Evolutionary conservation across 306 rosid genomes (phyloP).

Genomic region (Boehmeria nivea): DNA sequence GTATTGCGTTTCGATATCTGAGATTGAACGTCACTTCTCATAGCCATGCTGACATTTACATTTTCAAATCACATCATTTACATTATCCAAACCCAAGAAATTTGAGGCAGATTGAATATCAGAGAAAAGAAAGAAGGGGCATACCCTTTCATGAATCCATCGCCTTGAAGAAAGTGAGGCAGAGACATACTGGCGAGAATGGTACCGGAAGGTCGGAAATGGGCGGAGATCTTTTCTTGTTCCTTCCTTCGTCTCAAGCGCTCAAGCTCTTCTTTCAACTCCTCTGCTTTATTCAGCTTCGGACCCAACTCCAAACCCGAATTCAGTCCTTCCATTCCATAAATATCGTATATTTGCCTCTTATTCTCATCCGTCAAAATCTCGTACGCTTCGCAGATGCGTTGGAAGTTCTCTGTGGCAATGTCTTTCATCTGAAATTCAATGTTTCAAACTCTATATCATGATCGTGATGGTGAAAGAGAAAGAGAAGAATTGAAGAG

Average conservation of each 20-base stretch:
- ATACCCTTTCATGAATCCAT: slow-evolving; percentile 80
- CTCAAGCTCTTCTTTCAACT: slow-evolving; percentile 77
- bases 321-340: slow-evolving; percentile 88
- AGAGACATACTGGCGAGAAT: slow-evolving; percentile 69
- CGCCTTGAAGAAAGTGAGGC: slow-evolving; percentile 60
- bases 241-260: slow-evolving; percentile 58
- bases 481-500: not conserved
- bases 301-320: slow-evolving; percentile 91
- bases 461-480: no score
- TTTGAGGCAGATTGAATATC: not conserved
- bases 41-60: slow-evolving; percentile 86
- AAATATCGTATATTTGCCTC: slow-evolving; percentile 81
- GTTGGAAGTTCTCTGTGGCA: slow-evolving; percentile 86
- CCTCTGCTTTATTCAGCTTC: slow-evolving; percentile 62
- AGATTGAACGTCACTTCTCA: slow-evolving; percentile 85
- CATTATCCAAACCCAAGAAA: slow-evolving; percentile 1
- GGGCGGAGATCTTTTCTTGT: slow-evolving; percentile 48
- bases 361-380: slow-evolving; percentile 73
- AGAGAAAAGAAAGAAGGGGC: slow-evolving; percentile 13
- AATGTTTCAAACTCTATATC: no score
- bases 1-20: slow-evolving; percentile 64
- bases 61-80: not conserved
- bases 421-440: slow-evolving; percentile 70
- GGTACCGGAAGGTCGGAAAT: slow-evolving; percentile 73
- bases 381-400: slow-evolving; percentile 88